Percentiles rank a stretch among this genome's conserved stretches.
Conservation (phyloP, 768 basidiomycete species). For the Termitomyces titanicus region DNA sequence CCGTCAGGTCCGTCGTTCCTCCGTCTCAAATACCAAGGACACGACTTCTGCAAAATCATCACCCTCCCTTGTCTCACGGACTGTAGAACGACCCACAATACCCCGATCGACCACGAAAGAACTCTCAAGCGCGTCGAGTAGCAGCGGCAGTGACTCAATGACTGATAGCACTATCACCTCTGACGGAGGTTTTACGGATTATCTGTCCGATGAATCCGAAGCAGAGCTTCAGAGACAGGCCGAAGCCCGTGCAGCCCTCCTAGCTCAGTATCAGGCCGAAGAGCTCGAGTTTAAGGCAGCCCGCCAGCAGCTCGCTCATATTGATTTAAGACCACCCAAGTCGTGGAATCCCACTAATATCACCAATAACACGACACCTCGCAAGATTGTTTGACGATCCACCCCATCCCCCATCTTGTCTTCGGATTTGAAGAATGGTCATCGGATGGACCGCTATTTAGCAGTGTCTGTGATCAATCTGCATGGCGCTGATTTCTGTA, state of each 20-base stretch:
- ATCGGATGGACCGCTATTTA: neutral
- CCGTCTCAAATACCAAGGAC: conserved; percentile 20
- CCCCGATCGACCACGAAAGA: conserved; percentile 31
- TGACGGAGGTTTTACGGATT: conserved; percentile 87
- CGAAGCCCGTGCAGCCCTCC: conserved; percentile 69
- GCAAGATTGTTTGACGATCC: conserved; percentile 11
- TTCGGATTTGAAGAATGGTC: conserved; percentile 3
- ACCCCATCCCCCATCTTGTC: neutral
- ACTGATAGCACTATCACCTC: conserved; percentile 79
- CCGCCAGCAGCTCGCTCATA: conserved; percentile 69
- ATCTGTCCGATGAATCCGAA: conserved; percentile 90
- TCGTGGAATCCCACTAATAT: conserved; percentile 63
- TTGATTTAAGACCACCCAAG: conserved; percentile 75
- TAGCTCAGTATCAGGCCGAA: conserved; percentile 79
- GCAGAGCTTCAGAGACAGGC: conserved; percentile 85
- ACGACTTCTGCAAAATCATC: conserved; percentile 14
- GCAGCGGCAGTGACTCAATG: conserved; percentile 60
- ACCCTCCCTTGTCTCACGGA: conserved; percentile 17
- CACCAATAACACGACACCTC: conserved; percentile 23
- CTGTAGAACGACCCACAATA: conserved; percentile 20
- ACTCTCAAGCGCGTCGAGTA: conserved; percentile 49
- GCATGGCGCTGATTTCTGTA: neutral
- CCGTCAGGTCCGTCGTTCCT: conserved; percentile 25
- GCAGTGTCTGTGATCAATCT: conserved; percentile 2
- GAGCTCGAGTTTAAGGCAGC: conserved; percentile 81